Base-by-base conservation (phyloP, 139 green algal genomes). In the Haematococcus lacustris region DNA sequence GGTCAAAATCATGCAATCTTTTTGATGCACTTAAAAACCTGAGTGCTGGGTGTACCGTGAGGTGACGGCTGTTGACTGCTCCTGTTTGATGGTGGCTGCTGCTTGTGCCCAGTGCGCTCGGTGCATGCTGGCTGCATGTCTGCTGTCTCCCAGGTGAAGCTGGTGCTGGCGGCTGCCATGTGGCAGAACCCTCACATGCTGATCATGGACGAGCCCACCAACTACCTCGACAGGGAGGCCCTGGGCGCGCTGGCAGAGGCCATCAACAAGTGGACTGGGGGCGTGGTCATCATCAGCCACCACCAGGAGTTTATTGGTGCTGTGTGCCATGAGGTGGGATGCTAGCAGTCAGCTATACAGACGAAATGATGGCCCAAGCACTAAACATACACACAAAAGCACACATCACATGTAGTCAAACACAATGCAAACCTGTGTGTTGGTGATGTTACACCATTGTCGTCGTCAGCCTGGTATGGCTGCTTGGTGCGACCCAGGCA, bases 121-220 rank as follows among this genome's bases (percentile, higher is more conserved):
- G n/a, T n/a, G n/a, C n/a, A n/a, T n/a, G n/a, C n/a, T n/a, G n/a
- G n/a, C n/a, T n/a, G n/a, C n/a, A n/a, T n/a, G n/a, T n/a, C n/a
- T n/a, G n/a, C n/a, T n/a, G n/a, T n/a, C n/a, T n/a, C 94, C 80
- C 92, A 94, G 87, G 88, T 96, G 30, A 96, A 96, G 88, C 78
- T 95, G 50, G 90, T 97, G 73, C 76, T 89, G 32, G 83, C 83
- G 2, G 78, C 80, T 0, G 80, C 80, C 51, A 89, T 91, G 80
- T 95, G 89, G 89, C 85, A 89, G 64, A 88, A 88, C 75, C 91
- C 91, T 0, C 91, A 96, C 84, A 82, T 96, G 71, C 76, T 96
- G 26, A 84, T 95, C 59, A 86, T 96, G 85, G 91, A 96, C 78
- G 91, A 94, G 83, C 91, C 91, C 62, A 94, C 89, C 81, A 96